A percentile compares a stretch with the other conserved stretches of the same genome.
phyloP scores from a whole-genome alignment of 139 green algal genomes.

The Pycnococcus provasolii region DNA sequence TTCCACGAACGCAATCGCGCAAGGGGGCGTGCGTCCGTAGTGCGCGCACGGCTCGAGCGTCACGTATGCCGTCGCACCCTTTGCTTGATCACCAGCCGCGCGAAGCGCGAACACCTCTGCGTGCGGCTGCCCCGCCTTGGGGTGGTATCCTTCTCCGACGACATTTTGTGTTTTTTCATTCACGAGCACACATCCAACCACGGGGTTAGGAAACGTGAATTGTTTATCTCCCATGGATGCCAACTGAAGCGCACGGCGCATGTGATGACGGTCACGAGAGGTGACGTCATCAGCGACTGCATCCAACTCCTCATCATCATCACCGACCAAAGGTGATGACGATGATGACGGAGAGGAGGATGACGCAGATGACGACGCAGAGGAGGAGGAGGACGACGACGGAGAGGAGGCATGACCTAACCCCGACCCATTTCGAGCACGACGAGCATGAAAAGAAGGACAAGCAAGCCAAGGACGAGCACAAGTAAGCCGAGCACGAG shows the following conservation, averaged over 20 bases:
- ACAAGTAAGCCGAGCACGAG: no score
- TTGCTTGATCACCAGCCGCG: constrained; percentile 28
- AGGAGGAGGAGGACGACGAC: no score
- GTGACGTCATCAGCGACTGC: no score
- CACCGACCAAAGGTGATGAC: no score
- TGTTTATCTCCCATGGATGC: constrained; percentile 52
- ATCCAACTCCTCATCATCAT: no score
- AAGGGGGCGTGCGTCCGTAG: constrained; percentile 86
- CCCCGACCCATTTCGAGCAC: no score
- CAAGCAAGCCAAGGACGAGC: no score
- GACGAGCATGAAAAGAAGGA: no score
- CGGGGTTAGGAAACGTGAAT: constrained; percentile 83
- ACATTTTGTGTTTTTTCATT: constrained; percentile 53
- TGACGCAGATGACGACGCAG: no score
- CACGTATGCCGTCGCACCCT: constrained; percentile 90
- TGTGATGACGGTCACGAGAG: constrained; percentile 31
- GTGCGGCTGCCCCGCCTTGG: constrained; percentile 85
- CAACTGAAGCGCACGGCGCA: constrained; percentile 70
- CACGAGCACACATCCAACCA: constrained; percentile 91
- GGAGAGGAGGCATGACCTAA: no score
- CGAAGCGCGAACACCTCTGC: constrained; percentile 92
- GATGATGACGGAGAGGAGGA: no score
- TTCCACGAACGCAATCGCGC: constrained; percentile 72
- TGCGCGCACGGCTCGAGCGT: constrained; percentile 97
- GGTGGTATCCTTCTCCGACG: constrained; percentile 90